Percentiles rank a stretch among this genome's conserved stretches.
Evolutionary conservation across 2,329 filamentous ascomycete genomes (phyloP).

Genomic region (Scedosporium aurantiacum): DNA sequence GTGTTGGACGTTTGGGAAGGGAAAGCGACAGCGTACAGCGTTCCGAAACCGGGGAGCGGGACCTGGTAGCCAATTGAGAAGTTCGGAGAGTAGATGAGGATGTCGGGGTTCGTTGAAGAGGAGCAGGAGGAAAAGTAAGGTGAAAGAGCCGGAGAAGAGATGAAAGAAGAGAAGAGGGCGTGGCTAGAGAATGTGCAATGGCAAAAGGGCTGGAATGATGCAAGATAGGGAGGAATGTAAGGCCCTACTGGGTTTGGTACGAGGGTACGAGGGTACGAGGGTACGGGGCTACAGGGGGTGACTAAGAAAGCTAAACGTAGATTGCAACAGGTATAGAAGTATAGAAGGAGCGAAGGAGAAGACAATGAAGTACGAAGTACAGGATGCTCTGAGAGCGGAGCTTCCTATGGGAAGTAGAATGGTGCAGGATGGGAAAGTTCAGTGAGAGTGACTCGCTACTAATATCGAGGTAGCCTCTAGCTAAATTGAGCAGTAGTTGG

Average conservation of each 20-base stretch:
- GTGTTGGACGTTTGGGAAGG: conserved; percentile 3
- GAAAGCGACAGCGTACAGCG: conserved; percentile 1
- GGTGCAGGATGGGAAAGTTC: background rate
- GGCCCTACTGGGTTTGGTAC: background rate
- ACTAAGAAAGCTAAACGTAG: background rate
- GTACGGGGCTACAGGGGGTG: background rate
- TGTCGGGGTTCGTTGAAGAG: background rate
- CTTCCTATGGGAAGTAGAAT: background rate
- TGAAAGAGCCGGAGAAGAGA: background rate
- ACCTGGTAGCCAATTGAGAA: background rate
- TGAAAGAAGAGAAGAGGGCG: background rate
- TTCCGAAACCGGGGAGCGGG: conserved; percentile 5
- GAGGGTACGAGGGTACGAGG: background rate
- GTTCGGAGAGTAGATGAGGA: background rate
- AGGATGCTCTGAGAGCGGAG: background rate
- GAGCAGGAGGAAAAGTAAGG: background rate
- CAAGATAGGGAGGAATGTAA: background rate
- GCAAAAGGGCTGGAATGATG: conserved; percentile 1
- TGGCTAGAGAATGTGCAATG: background rate
- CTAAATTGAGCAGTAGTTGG: no score
- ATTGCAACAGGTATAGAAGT: background rate
- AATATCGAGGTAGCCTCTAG: no score
- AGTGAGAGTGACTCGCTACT: no score
- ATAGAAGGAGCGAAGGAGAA: no score
- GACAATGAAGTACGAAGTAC: background rate